Conservation (phyloP, 2,329 filamentous ascomycete species). For the Arthrobotrys entomopaga region DNA sequence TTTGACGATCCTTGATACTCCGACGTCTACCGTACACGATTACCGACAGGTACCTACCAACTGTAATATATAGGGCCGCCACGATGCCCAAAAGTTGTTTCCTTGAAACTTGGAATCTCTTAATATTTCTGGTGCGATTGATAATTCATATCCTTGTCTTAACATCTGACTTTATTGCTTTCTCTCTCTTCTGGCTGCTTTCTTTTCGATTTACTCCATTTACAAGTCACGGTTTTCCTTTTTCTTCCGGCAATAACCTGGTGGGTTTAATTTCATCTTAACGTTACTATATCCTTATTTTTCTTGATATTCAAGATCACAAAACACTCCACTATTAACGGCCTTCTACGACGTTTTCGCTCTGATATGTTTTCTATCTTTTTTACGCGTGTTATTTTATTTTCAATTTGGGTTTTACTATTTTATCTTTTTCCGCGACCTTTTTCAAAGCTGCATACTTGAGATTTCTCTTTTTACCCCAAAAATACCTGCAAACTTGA, state of each 20-base stretch:
- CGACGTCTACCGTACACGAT: constrained; percentile 30
- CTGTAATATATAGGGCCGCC: constrained; percentile 52
- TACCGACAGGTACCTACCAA: constrained; percentile 8
- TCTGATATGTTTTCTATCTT: constrained; percentile 9
- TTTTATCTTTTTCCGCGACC: neutral
- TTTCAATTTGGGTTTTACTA: constrained; percentile 9
- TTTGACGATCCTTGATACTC: constrained; percentile 28
- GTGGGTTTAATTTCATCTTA: neutral
- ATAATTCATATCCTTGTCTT: constrained; percentile 46
- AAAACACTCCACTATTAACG: constrained; percentile 55
- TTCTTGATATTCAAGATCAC: constrained; percentile 22
- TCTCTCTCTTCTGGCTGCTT: constrained; percentile 4
- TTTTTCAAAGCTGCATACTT: too few species aligned
- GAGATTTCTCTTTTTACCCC: neutral
- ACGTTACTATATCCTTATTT: constrained; percentile 13
- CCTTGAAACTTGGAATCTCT: constrained; percentile 20
- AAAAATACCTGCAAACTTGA: neutral
- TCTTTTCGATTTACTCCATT: neutral
- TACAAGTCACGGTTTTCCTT: constrained; percentile 4
- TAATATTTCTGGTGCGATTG: constrained; percentile 36
- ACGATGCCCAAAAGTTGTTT: constrained; percentile 41
- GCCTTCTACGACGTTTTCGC: constrained; percentile 25
- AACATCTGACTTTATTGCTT: constrained; percentile 24
- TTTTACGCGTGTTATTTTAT: constrained; percentile 14
- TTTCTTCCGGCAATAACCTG: constrained; percentile 1